Evolutionary conservation across 176 grass and related monocot species (phyloP), one percentile per base, ranked within the genome.

Genomic region (Oryza coarctata): DNA sequence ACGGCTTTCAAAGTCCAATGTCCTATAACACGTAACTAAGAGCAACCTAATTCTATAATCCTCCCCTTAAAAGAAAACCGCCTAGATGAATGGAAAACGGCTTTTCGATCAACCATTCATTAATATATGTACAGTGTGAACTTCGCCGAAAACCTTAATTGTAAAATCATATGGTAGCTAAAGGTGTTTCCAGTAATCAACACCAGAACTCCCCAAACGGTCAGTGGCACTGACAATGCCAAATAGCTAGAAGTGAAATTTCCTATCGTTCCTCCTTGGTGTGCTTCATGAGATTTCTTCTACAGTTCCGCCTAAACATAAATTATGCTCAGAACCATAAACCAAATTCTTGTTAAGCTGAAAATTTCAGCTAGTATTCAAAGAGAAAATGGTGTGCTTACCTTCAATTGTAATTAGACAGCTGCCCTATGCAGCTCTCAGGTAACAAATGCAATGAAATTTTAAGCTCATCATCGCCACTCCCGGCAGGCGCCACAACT

Each of bases 401-500:
- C 88, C 35, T 89, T 61, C 7, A 25, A 68, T 26, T 38, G 73
- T 33, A 82, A 65, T 64, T 52, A 69, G 45, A 55, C 65, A 47
- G n/a, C 40, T 61, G 39, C 25, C 5, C 47, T 72, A 14, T 31
- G 47, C 34, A 68, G 66, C 36, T 74, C 33, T 80, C 33, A 3
- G 26, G 22, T 36, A n/a, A 76, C 29, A 74, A 63, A 80, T 79
- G 63, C 35, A 73, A 38, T 31, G 3, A 74, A 62, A 36, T 62
- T 39, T 30, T 82, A 78, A 74, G 43, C 57, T 79, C 63, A 50
- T 90, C 74, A 88, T 45, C 75, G 79, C 85, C 79, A 88, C 38
- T 92, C 89, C 65, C 82, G 87, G 79, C 93, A 94, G 83, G 65
- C 52, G 65, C 93, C 89, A 83, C 93, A 94, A 18, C 82, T 94